These are phyloP conservation scores for Cryptococcus floricola DNA, from an alignment of 1,284 basidiomycete species.

Conservation along the genomic window DNA sequence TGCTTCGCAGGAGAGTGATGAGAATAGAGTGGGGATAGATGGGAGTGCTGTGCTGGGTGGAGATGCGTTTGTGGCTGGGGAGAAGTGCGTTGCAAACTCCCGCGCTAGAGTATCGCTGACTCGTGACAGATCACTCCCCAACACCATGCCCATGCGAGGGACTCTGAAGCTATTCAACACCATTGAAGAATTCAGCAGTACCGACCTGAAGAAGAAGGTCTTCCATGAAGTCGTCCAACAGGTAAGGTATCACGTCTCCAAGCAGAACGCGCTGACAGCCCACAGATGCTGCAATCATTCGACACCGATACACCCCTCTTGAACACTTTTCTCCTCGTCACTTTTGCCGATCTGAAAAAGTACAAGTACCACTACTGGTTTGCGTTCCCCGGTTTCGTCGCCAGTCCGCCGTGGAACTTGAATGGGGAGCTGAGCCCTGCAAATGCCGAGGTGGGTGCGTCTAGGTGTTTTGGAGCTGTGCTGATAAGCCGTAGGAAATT, in stretches of 20 bases:
- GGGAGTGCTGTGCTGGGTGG: slow-evolving; percentile 33
- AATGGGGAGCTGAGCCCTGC: slow-evolving; percentile 16
- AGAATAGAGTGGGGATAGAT: slow-evolving; percentile 48
- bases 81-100: slow-evolving; percentile 17
- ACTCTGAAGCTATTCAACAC: slow-evolving; percentile 91
- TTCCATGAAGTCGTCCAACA: slow-evolving; percentile 67
- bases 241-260: slow-evolving; percentile 49
- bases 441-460: slow-evolving; percentile 14
- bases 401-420: slow-evolving; percentile 83
- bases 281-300: slow-evolving; percentile 37
- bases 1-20: background rate
- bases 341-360: slow-evolving; percentile 95
- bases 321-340: slow-evolving; percentile 79
- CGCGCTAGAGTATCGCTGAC: background rate
- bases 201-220: slow-evolving; percentile 72
- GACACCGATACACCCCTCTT: slow-evolving; percentile 50
- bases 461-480: background rate
- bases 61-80: slow-evolving; percentile 31
- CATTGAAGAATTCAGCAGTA: slow-evolving; percentile 88
- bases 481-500: slow-evolving; percentile 15
- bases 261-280: background rate
- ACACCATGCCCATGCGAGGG: slow-evolving; percentile 57
- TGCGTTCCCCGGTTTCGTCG: slow-evolving; percentile 84
- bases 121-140: slow-evolving; percentile 47
- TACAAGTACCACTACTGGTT: slow-evolving; percentile 99